Base-by-base conservation (phyloP, 768 basidiomycete genomes). In the Lactifluus rugatus region DNA sequence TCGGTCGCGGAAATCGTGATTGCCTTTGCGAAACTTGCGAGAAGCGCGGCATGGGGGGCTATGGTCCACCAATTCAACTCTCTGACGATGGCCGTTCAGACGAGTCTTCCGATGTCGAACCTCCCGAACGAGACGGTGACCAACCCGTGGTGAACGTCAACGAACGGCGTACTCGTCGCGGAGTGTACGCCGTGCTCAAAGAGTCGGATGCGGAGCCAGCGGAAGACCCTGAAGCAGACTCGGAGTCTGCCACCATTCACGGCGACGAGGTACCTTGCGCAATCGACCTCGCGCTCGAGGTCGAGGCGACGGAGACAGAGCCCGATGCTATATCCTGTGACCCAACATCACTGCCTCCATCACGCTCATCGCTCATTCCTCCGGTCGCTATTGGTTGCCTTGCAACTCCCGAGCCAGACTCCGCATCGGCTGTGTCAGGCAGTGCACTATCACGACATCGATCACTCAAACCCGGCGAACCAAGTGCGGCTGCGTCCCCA, bases 1-100 rank as follows among this genome's bases (percentile, higher is more conserved):
- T 86, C 68, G 84, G 84, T 52, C 75, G 79, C 61, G 81, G 78
- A 59, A 86, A 86, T 64, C 77, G 83, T 23, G 82, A 85, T 67
- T 93, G 90, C 69, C 76, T 93, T 28, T 93, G 90, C 65, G 88
- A 90, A 71, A 90, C 86, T 13, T 93, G 90, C 72, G 90, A 93
- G 71, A 83, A 77, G 71, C 80, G 76, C 50, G 82, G 82, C 19
- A 73, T 78, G 55, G 90, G 90, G 26, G 89, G 89, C 25, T 93
- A 92, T 67, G 71, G 73, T 5, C 73, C 72, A 19, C 80, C 80
- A 36, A 79, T 78, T 55, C 75, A 74, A 41, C 78, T 81, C 52
- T 76, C 76, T 34, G 81, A 82, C 60, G 77, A 79, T 48, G 79
- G 78, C 55, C 78, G 76, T 36, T 74, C 72, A 57, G 78, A 79